Evolutionary conservation across 371 early-diverging fungal species (phyloP), one percentile per base, ranked within the genome.

Genomic region (Thermomucor indicae-seudaticae): DNA sequence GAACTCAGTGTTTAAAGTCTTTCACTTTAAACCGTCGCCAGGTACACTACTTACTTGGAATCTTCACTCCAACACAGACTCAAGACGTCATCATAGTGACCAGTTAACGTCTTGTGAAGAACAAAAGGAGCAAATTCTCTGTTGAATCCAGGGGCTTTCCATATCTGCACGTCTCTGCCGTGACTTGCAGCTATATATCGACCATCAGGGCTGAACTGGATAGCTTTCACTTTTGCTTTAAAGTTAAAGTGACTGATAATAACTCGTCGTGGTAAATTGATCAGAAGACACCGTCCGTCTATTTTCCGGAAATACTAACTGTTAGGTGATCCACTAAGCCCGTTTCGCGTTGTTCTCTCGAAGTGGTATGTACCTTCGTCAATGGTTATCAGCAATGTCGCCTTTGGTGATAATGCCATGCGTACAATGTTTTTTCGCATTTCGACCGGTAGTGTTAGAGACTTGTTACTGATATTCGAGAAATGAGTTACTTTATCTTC

Each of bases 91-190:
- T 97, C 97, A 60, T 84, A 91, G 60, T 96, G 97, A 14, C 95
- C 95, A 17, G 88, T 72, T 37, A 83, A 81, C 24, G 74, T 81
- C 22, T 83, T 72, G 57, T 89, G 85, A 43, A 93, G 70, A 23
- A 91, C 87, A 61, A 98, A 89, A 16, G 97, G 96, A 6, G 92
- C 77, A 55, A 94, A 95, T 72, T 97, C 97, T 47, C 88, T 79
- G 34, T 84, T 80, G 62, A 84, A 86, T 34, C 92, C 91, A 16
- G 99, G 99, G 23, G 96, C 85, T 68, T 83, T 79, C 97, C 97
- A 97, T n/a, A 97, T 65, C 59, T 96, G 89, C 28, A 95, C 72
- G 24, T 79, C 73, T 54, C 88, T 89, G 57, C 89, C 96, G 39
- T 86, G 72, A 1, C 95, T 87, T 3, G 93, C 88, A 0, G 93